These are phyloP conservation scores for Exsudoporus frostii DNA, from an alignment of 768 basidiomycete species.

Conservation along the genomic window DNA sequence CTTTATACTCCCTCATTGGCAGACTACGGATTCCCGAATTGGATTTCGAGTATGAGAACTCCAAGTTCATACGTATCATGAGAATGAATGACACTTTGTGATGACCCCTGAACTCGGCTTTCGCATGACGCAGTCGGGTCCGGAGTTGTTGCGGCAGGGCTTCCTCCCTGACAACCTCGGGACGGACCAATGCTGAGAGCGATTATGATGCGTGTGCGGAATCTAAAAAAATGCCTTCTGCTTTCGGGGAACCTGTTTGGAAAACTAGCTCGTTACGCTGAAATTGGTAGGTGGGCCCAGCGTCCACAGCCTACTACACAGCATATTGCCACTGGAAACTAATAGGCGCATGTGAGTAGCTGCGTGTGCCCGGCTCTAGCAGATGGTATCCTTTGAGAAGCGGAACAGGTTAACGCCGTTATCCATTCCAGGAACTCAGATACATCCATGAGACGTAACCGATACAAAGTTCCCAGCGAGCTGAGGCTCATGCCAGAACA, in stretches of 20 bases:
- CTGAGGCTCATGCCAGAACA: too few species aligned
- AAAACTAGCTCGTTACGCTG: neutral
- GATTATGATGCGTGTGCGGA: neutral
- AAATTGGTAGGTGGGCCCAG: neutral
- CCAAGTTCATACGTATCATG: neutral
- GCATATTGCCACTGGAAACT: neutral
- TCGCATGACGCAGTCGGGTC: neutral
- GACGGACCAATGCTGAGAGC: neutral
- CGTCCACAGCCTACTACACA: neutral
- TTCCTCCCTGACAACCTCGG: neutral
- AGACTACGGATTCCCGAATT: neutral
- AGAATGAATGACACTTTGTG: neutral
- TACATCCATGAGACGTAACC: neutral
- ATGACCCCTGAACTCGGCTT: neutral
- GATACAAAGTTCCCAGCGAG: neutral
- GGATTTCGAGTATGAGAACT: neutral
- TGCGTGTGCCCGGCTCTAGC: neutral
- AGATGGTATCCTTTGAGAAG: neutral
- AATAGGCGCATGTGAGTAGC: neutral
- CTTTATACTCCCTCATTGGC: conserved; percentile 7
- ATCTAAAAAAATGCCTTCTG: neutral
- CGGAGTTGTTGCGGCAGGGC: neutral
- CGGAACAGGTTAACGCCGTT: neutral
- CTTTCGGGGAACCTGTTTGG: neutral
- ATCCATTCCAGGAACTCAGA: neutral